A percentile compares a stretch with the other conserved stretches of the same genome.
These are phyloP conservation scores for Moelleriella libera DNA, from an alignment of 2,329 filamentous ascomycete species.

Conservation along the genomic window DNA sequence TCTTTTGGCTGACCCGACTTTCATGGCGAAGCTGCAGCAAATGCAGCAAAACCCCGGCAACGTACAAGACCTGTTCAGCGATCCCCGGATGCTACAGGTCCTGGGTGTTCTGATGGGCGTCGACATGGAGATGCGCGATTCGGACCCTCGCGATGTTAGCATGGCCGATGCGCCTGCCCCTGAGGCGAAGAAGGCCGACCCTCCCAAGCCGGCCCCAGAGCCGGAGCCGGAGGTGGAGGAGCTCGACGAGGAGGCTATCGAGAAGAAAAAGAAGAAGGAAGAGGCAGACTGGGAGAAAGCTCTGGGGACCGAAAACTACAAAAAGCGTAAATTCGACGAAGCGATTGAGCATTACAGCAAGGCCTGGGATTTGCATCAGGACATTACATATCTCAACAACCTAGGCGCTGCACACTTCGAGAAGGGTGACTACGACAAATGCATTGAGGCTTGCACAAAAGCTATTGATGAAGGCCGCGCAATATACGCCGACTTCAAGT, in stretches of 20 bases:
- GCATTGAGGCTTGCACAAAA: conserved; percentile 75
- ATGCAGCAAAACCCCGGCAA: conserved; percentile 70
- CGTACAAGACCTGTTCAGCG: conserved; percentile 67
- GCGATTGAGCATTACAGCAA: conserved; percentile 91
- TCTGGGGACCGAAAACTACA: conserved; percentile 87
- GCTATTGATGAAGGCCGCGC: conserved; percentile 82
- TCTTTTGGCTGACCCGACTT: conserved; percentile 66
- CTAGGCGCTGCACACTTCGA: conserved; percentile 88
- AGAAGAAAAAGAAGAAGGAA: conserved; percentile 81
- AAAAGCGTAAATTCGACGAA: conserved; percentile 93
- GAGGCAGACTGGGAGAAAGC: conserved; percentile 92
- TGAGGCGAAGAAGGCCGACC: conserved; percentile 24
- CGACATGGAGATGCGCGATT: conserved; percentile 53
- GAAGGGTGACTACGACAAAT: conserved; percentile 83
- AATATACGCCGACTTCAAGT: conserved; percentile 91
- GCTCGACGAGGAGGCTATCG: conserved; percentile 69
- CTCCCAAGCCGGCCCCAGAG: conserved; percentile 36
- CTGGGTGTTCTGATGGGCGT: conserved; percentile 88
- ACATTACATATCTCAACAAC: conserved; percentile 97
- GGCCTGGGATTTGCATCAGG: conserved; percentile 89
- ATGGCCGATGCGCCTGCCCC: conserved; percentile 55
- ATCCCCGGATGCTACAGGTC: conserved; percentile 86
- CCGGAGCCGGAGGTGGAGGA: conserved; percentile 46
- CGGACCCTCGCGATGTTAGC: conserved; percentile 42
- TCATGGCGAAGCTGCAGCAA: conserved; percentile 80